phyloP scores from a whole-genome alignment of 2,329 filamentous ascomycete genomes.

The Trichoderma polysporum region DNA sequence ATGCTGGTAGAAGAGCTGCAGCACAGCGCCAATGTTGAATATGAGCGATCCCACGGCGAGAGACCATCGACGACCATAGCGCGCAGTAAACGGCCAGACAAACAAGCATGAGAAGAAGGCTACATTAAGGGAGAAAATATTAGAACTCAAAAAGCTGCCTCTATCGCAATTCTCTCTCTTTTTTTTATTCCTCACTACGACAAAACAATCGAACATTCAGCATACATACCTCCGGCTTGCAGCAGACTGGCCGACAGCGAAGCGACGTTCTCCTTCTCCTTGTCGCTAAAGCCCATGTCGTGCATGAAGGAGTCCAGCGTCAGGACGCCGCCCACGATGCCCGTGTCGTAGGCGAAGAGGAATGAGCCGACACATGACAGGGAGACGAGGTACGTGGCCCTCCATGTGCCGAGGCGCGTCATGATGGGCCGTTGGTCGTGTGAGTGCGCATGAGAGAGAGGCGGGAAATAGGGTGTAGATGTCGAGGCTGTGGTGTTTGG shows the following conservation, averaged over 20 bases:
- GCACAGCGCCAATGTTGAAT: slow-evolving; percentile 45
- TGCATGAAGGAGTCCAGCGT: slow-evolving; percentile 39
- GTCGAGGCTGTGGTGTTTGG: background rate
- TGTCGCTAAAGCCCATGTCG: slow-evolving; percentile 38
- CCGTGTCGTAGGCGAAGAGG: slow-evolving; percentile 44
- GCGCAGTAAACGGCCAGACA: slow-evolving; percentile 44
- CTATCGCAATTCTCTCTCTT: background rate
- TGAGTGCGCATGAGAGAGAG: background rate
- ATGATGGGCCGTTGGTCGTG: slow-evolving; percentile 16
- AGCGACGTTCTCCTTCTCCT: slow-evolving; percentile 34
- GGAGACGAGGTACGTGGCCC: slow-evolving; percentile 39
- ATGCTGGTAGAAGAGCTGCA: slow-evolving; percentile 42
- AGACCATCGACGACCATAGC: slow-evolving; percentile 41
- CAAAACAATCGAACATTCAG: background rate
- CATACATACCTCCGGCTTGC: slow-evolving; percentile 40
- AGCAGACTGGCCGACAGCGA: slow-evolving; percentile 43
- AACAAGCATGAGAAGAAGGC: slow-evolving; percentile 46
- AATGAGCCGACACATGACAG: slow-evolving; percentile 42
- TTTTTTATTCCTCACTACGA: background rate
- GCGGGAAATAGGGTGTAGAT: background rate
- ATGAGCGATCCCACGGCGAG: slow-evolving; percentile 40
- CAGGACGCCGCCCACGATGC: slow-evolving; percentile 43
- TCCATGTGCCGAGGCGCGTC: slow-evolving; percentile 36
- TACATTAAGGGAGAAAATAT: slow-evolving; percentile 20
- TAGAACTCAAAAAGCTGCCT: background rate